Conservation (phyloP, 2,329 filamentous ascomycete species). For the Pseudogymnoascus sp. region DNA sequence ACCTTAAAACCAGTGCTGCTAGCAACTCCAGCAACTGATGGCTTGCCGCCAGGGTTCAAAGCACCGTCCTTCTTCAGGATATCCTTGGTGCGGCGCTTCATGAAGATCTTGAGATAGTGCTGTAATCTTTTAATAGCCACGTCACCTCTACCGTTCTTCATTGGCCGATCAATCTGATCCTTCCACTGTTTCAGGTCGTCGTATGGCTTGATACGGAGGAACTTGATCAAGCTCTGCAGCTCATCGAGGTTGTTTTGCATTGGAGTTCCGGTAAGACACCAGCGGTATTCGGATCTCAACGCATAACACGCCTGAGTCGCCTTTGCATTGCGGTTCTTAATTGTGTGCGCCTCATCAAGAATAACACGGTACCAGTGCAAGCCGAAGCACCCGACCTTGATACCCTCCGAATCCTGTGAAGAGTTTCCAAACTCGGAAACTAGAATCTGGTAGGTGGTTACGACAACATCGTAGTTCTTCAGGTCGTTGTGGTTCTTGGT, state of each 20-base stretch:
- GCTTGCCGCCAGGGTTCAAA: slow-evolving; percentile 66
- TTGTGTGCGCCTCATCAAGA: slow-evolving; percentile 92
- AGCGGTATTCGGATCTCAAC: slow-evolving; percentile 77
- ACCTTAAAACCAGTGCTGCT: slow-evolving; percentile 73
- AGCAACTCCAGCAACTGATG: slow-evolving; percentile 35
- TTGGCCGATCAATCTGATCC: slow-evolving; percentile 77
- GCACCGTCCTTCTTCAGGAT: slow-evolving; percentile 86
- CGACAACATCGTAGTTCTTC: slow-evolving; percentile 83
- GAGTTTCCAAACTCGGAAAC: slow-evolving; percentile 79
- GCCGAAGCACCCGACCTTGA: slow-evolving; percentile 44
- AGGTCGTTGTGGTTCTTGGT: slow-evolving; percentile 73
- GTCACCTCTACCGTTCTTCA: slow-evolving; percentile 84
- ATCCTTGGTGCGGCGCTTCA: slow-evolving; percentile 97
- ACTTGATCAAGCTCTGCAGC: slow-evolving; percentile 85
- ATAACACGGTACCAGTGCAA: slow-evolving; percentile 87
- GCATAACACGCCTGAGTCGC: slow-evolving; percentile 87
- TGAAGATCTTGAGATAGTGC: slow-evolving; percentile 80
- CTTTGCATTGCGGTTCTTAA: slow-evolving; percentile 97
- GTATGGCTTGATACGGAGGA: slow-evolving; percentile 86
- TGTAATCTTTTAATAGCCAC: slow-evolving; percentile 83
- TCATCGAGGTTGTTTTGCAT: slow-evolving; percentile 99
- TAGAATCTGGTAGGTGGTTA: slow-evolving; percentile 93
- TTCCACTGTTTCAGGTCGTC: slow-evolving; percentile 83
- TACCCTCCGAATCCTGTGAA: slow-evolving; percentile 49
- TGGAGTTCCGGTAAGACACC: slow-evolving; percentile 93